These are phyloP conservation scores for Sodiomyces alkalinus DNA, from an alignment of 2,329 filamentous ascomycete genomes.

Conservation along the genomic window DNA sequence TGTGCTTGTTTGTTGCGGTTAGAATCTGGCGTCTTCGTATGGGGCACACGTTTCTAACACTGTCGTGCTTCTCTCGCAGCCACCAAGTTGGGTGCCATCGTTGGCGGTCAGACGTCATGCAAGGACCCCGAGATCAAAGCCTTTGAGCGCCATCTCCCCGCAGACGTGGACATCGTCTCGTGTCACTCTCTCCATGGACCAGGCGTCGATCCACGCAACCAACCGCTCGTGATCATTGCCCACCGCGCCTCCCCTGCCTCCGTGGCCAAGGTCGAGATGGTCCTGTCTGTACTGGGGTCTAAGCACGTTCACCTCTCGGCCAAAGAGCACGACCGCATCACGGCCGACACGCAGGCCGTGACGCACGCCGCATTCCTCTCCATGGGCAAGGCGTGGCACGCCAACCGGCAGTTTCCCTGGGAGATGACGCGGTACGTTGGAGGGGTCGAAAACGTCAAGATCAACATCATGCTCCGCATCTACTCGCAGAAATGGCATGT, in stretches of 20 bases:
- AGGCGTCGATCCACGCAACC: constrained; percentile 71
- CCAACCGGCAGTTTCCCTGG: constrained; percentile 93
- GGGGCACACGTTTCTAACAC: too few relatives aligned
- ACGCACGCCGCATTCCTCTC: constrained; percentile 93
- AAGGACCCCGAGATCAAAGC: constrained; percentile 92
- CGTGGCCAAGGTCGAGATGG: constrained; percentile 62
- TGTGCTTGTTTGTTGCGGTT: constrained; percentile 4
- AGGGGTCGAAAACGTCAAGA: constrained; percentile 97
- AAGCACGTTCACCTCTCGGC: constrained; percentile 81
- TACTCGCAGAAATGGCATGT: constrained; percentile 99
- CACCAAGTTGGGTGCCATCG: constrained; percentile 87
- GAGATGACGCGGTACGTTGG: constrained; percentile 90
- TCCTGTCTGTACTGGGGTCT: constrained; percentile 71
- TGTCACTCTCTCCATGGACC: constrained; percentile 96
- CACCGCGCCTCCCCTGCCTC: constrained; percentile 71
- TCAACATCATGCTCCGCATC: constrained; percentile 93
- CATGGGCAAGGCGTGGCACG: constrained; percentile 97
- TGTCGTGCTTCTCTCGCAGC: constrained; percentile 43
- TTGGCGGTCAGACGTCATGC: constrained; percentile 95
- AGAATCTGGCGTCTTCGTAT: too few relatives aligned
- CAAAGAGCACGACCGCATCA: constrained; percentile 86
- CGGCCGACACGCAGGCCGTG: constrained; percentile 93
- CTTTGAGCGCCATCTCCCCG: constrained; percentile 76
- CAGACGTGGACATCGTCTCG: constrained; percentile 83
- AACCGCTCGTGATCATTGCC: constrained; percentile 86